Conservation (phyloP, 2,329 filamentous ascomycete species). For the Monilinia vaccinii-corymbosi region DNA sequence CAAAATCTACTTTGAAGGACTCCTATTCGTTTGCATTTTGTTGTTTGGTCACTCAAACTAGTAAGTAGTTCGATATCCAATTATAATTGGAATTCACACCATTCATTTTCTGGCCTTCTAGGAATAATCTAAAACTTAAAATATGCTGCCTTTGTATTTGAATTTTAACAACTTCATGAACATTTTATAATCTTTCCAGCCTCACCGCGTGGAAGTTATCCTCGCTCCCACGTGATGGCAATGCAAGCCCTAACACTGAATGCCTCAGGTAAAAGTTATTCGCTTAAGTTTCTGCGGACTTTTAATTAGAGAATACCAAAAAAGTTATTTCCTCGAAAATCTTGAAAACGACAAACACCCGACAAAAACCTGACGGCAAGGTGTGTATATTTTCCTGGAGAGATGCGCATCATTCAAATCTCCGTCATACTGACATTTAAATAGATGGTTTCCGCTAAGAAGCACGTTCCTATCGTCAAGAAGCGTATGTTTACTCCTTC, state of each 20-base stretch:
- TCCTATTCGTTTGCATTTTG: background rate
- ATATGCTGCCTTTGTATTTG: too few relatives aligned
- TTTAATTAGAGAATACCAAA: conserved; percentile 14
- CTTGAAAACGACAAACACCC: conserved; percentile 27
- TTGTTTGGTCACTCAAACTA: background rate
- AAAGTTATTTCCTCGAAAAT: conserved; percentile 16
- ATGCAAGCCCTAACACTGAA: conserved; percentile 6
- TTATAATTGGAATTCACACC: background rate
- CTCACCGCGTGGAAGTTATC: background rate
- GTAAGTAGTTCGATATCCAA: background rate
- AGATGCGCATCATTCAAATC: background rate
- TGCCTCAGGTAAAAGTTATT: background rate
- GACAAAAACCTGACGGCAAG: conserved; percentile 27
- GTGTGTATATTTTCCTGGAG: conserved; percentile 15
- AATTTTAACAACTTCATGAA: background rate
- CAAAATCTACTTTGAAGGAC: background rate
- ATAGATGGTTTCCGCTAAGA: conserved; percentile 98
- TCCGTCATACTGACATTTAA: conserved; percentile 14
- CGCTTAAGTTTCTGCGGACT: conserved; percentile 10
- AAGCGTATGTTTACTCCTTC: conserved; percentile 70
- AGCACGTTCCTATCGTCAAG: conserved; percentile 99
- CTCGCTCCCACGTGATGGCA: background rate
- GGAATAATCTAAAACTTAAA: too few relatives aligned
- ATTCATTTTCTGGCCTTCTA: background rate
- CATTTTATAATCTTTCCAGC: background rate